A percentile compares a stretch with the other conserved stretches of the same genome.
Evolutionary conservation across 805 yeast species (phyloP).

Genomic region (Ogataea sp.): DNA sequence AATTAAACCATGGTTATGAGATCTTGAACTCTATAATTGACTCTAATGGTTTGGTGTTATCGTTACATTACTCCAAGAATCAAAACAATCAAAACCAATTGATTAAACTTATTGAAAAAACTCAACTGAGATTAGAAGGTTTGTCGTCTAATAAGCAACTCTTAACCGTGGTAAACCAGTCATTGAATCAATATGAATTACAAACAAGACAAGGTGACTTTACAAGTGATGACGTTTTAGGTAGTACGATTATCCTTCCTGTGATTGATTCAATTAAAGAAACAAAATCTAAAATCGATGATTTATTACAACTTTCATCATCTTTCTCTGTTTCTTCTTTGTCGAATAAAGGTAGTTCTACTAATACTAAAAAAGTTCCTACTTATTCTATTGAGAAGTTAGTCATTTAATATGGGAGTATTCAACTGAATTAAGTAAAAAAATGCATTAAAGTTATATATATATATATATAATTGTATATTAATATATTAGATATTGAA

Average conservation of each 20-base stretch:
- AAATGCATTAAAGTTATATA: no score
- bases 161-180: conserved; percentile 40
- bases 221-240: no score
- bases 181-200: conserved; percentile 19
- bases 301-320: not conserved
- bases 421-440: no score
- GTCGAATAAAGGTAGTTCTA: conserved; percentile 9
- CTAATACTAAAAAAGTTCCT: conserved; percentile 37
- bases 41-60: conserved; percentile 58
- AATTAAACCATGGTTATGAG: conserved; percentile 45
- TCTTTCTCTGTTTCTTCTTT: not conserved
- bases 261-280: not conserved
- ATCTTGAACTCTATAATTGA: conserved; percentile 61
- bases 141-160: conserved; percentile 33
- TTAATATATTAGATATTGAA: no score
- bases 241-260: no score
- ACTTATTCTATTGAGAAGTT: conserved; percentile 45
- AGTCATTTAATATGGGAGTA: conserved; percentile 28
- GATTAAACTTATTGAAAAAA: conserved; percentile 36
- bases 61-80: conserved; percentile 48
- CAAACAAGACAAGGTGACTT: no score
- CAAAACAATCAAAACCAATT: conserved; percentile 35
- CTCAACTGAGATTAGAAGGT: conserved; percentile 28
- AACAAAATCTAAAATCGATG: not conserved
- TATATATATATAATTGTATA: no score